Conservation (phyloP, 2,329 filamentous ascomycete species). For the Claviceps cyperi region DNA sequence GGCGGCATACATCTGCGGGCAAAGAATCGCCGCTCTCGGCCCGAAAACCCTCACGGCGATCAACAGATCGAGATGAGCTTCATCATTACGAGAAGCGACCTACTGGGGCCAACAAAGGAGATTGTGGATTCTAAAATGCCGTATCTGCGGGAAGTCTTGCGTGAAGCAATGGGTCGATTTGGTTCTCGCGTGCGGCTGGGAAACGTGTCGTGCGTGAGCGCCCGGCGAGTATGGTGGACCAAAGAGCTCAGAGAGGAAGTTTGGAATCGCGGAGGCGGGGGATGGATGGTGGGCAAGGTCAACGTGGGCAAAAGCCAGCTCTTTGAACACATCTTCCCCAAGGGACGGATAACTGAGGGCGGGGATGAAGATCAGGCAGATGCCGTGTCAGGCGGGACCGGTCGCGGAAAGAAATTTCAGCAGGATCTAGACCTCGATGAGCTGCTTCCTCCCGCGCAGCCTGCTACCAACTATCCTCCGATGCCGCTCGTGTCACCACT, state of each 20-base stretch:
- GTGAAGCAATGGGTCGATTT: conserved; percentile 55
- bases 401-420: background rate
- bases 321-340: conserved; percentile 78
- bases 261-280: conserved; percentile 66
- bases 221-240: conserved; percentile 84
- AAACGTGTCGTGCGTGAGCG: conserved; percentile 75
- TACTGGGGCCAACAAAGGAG: conserved; percentile 70
- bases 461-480: conserved; percentile 59
- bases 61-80: conserved; percentile 71
- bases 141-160: conserved; percentile 62
- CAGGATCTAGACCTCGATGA: conserved; percentile 26
- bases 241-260: conserved; percentile 75
- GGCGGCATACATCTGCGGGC: conserved; percentile 61
- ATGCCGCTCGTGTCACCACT: conserved; percentile 80
- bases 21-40: conserved; percentile 62
- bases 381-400: background rate
- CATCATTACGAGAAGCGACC: conserved; percentile 76
- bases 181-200: conserved; percentile 66
- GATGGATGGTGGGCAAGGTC: conserved; percentile 95
- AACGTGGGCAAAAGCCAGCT: conserved; percentile 95
- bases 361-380: conserved; percentile 2
- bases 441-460: conserved; percentile 63
- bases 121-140: conserved; percentile 80
- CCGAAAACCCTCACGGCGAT: conserved; percentile 49
- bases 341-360: conserved; percentile 38